Base-by-base conservation (phyloP, 2,329 filamentous ascomycete genomes). In the Aspergillus puulaauensis region DNA sequence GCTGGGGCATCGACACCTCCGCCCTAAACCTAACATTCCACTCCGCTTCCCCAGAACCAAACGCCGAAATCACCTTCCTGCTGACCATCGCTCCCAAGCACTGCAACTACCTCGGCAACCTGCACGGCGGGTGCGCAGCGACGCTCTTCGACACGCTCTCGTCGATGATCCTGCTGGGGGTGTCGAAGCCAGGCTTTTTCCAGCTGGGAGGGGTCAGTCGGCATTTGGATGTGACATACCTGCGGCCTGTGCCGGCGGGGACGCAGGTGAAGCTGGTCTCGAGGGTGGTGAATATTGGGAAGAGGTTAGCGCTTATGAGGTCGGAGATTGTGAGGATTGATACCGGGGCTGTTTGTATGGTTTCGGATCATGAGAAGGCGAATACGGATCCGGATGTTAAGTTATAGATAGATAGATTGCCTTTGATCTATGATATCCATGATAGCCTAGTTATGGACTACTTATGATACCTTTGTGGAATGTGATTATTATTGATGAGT, bases 71-170 rank as follows among this genome's bases (percentile, higher is more conserved):
- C 52, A 68, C 69, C 6, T 77, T 69, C 54, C 67, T 69, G 6
- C 61, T 75, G 37, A 73, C 62, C 66, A 96, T 98, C 73, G 96
- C 93, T 35, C 86, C 89, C 17, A 91, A 96, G 69, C 80, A 98
- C 67, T 96, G 93, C 59, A 99, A 98, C 80, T 84, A 90, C 61
- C 76, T 97, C 68, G 93, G 93, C 41, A 98, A 96, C 73, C 79
- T 98, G 68, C 95, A 96, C 74, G 91, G 90, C n/a, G 95, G 95
- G 17, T 87, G 85, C 61, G 80, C 84, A 0, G 83, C 89, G 2
- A 87, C 87, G 0, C 73, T 91, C 4, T 87, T 90, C 63, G 89
- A 91, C 73, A 76, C 83, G 57, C 81, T 84, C 64, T 90, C 89
- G 0, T 84, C 84, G 3, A 70, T 84, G 17, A 78, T 85, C 3